Evolutionary conservation across 164 flowering plant genomes (phyloP), one percentile per base, ranked within the genome.

Genomic region (Piper longum): DNA sequence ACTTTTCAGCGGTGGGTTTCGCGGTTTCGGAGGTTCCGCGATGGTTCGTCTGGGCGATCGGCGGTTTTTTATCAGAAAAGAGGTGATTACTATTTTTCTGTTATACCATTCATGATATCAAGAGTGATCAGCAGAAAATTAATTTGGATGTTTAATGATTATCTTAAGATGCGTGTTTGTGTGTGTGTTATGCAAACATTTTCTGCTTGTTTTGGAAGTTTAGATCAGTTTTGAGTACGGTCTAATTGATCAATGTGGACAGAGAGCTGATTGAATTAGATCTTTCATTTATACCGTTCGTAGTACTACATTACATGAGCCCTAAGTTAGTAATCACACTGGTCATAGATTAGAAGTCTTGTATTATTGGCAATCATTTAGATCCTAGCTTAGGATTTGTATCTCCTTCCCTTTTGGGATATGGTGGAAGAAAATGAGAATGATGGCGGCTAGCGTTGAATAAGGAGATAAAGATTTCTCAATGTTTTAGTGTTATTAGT

Each of bases 21-120:
- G 48, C 85, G 85, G 5, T 62, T 85, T 55, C 84, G 82, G 13
- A 73, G 72, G 63, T 75, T 88, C 41, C 86, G 86, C 13, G 58
- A 60, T 0, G 78, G 72, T 7, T 76, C 93, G 5, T 71, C 83
- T 57, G 81, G 82, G 43, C 79, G 89, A 64, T 68, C 96, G 45
- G 67, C 95, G 2, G 65, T 64, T 42, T 86, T 88, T 72, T 85
- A 84, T 66, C 92, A 87, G 36, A 85, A 82, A 61, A 65, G 81
- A 79, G 89, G 97, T 86, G 17, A 17, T 16, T 69, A 12, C 56
- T 16, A 0, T 17, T 56, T 43, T 58, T 12, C 4, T 17, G 52
- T 19, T n/a, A 16, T 42, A 26, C 41, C 16, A 0, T 43, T 6
- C 17, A 5, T 16, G 12, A 5, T 40, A 18, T 54, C 5, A 19